Evolutionary conservation across 306 rosid species (phyloP).

Genomic region (Pyrus bretschneideri): DNA sequence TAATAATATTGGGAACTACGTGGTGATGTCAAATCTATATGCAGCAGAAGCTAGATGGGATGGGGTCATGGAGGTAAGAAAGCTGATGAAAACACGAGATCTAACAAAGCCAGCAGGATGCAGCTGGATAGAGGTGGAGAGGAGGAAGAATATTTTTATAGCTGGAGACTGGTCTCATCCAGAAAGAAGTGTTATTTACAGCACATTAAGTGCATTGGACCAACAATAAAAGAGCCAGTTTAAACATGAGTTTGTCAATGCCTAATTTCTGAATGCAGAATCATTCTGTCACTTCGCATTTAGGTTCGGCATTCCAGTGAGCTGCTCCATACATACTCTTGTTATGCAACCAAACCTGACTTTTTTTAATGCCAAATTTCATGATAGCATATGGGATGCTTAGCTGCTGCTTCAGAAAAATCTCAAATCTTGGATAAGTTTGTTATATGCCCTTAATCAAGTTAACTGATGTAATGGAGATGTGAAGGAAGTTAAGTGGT

Average conservation of each 20-base stretch:
- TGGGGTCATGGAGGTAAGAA: constrained; percentile 60
- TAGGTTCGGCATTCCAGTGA: not conserved
- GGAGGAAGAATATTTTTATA: constrained; percentile 45
- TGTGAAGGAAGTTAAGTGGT: too few relatives aligned
- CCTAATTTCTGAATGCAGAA: not conserved
- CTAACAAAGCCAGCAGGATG: constrained; percentile 79
- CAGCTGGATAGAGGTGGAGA: constrained; percentile 91
- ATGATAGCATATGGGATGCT: too few relatives aligned
- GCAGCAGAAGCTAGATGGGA: constrained; percentile 88
- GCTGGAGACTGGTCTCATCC: constrained; percentile 82
- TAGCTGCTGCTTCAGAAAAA: too few relatives aligned
- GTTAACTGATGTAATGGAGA: too few relatives aligned
- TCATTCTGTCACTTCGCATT: not conserved
- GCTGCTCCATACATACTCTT: too few relatives aligned
- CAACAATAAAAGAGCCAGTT: constrained; percentile 37
- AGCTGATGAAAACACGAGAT: constrained; percentile 55
- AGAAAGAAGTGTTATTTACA: constrained; percentile 54
- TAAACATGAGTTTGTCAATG: not conserved
- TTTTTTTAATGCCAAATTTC: too few relatives aligned
- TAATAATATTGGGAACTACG: constrained; percentile 64
- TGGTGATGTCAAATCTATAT: constrained; percentile 70
- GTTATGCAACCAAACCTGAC: too few relatives aligned
- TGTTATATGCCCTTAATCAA: too few relatives aligned
- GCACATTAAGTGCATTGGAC: constrained; percentile 31
- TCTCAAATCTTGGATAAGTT: too few relatives aligned